Evolutionary conservation across 176 grass and related monocot genomes (phyloP).

Genomic region (Coix lacrymajobi): DNA sequence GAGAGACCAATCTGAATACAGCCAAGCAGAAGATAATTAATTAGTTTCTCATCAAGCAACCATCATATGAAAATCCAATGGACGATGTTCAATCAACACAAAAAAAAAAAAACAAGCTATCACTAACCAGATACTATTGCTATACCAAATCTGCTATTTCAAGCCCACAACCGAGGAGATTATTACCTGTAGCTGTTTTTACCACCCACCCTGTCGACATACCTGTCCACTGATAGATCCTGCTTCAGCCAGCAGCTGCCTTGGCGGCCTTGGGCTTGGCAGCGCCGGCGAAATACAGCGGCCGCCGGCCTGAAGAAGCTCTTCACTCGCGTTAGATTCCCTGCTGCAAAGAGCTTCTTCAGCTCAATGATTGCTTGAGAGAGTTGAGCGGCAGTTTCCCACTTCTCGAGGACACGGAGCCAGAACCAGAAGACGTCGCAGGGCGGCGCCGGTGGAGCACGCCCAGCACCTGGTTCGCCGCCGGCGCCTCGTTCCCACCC

Average conservation of each 20-base stretch:
- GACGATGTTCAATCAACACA: background rate
- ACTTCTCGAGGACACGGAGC: slow-evolving; percentile 77
- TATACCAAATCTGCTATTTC: too few relatives aligned
- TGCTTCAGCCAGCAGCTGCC: background rate
- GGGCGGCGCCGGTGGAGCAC: slow-evolving; percentile 40
- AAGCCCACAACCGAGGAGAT: too few relatives aligned
- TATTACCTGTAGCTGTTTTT: background rate
- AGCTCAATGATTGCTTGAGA: background rate
- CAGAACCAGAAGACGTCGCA: slow-evolving; percentile 68
- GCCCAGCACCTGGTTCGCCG: slow-evolving; percentile 39
- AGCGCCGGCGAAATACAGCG: background rate
- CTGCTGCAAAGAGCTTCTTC: background rate
- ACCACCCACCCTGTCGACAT: background rate
- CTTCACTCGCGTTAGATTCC: background rate
- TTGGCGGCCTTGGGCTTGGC: background rate
- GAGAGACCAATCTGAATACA: slow-evolving; percentile 74
- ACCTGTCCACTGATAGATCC: background rate
- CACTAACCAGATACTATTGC: slow-evolving; percentile 26
- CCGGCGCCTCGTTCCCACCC: background rate
- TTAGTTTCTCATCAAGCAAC: slow-evolving; percentile 5
- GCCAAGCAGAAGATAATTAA: background rate
- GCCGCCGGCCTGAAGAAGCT: background rate
- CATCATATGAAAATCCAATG: background rate
- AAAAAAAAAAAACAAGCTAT: background rate
- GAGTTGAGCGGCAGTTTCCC: background rate